A percentile compares a stretch with the other conserved stretches of the same genome.
phyloP scores from a whole-genome alignment of 2,329 filamentous ascomycete species.

The Cladosporium sp. region DNA sequence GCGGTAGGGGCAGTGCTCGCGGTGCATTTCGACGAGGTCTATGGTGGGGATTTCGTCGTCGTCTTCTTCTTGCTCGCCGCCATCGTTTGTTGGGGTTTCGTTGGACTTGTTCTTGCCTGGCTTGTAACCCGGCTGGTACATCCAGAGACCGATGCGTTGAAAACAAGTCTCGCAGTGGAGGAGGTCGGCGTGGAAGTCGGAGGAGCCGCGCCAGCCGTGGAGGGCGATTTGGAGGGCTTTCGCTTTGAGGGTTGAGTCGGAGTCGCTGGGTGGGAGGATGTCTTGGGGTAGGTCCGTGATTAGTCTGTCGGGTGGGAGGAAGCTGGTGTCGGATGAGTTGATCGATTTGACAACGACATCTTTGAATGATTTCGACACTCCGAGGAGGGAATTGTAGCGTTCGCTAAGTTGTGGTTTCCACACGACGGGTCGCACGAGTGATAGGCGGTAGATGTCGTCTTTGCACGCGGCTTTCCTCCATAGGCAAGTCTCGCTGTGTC shows the following conservation, averaged over 20 bases:
- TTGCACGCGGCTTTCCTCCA: slow-evolving; percentile 90
- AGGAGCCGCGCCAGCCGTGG: slow-evolving; percentile 51
- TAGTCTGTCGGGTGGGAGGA: slow-evolving; percentile 19
- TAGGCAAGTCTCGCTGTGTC: slow-evolving; percentile 75
- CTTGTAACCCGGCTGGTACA: slow-evolving; percentile 65
- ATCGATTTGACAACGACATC: slow-evolving; percentile 19
- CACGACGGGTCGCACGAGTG: slow-evolving; percentile 33
- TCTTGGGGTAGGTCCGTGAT: slow-evolving; percentile 25
- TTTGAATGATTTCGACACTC: slow-evolving; percentile 25
- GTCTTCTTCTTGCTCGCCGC: slow-evolving; percentile 39
- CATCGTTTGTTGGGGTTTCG: no score
- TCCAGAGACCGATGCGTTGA: slow-evolving; percentile 85
- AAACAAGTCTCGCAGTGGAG: slow-evolving; percentile 83
- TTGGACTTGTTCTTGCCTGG: slow-evolving; percentile 29
- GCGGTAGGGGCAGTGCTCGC: slow-evolving; percentile 37
- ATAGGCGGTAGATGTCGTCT: slow-evolving; percentile 62
- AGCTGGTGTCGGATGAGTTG: slow-evolving; percentile 12
- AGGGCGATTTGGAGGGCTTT: slow-evolving; percentile 35
- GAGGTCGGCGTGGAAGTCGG: slow-evolving; percentile 62
- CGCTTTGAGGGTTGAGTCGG: slow-evolving; percentile 4
- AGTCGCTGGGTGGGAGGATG: slow-evolving; percentile 18
- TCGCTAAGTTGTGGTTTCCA: slow-evolving; percentile 32
- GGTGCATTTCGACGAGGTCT: slow-evolving; percentile 32
- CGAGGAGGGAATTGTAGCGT: slow-evolving; percentile 24
- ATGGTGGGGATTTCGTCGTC: slow-evolving; percentile 19